These are phyloP conservation scores for Pyrrhoderma lamaoense DNA, from an alignment of 1,284 basidiomycete genomes.

Conservation along the genomic window DNA sequence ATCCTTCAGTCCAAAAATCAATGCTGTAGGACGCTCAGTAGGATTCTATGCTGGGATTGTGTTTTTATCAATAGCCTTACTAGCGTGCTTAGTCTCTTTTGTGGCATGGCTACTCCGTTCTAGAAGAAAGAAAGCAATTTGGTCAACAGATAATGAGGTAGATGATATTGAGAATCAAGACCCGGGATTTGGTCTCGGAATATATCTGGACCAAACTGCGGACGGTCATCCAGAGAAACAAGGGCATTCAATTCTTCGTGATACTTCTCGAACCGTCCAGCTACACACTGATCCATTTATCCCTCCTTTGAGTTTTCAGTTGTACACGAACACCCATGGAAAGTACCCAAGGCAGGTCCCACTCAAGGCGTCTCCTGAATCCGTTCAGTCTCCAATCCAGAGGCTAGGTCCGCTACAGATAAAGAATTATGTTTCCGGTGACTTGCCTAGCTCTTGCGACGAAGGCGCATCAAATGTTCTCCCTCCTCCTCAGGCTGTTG, in stretches of 20 bases:
- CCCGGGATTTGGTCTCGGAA: constrained; percentile 11
- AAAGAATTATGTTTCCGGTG: constrained; percentile 16
- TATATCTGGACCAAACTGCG: constrained; percentile 8
- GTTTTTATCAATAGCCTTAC: constrained; percentile 8
- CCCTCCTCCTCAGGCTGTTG: no score
- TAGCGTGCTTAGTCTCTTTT: constrained; percentile 13
- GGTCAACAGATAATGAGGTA: constrained; percentile 8
- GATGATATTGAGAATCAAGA: constrained; percentile 15
- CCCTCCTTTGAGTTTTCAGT: background rate
- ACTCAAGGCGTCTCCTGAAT: background rate
- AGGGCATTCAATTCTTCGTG: background rate
- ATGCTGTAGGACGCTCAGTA: constrained; percentile 6
- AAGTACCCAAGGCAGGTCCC: background rate
- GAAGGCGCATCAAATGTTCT: background rate
- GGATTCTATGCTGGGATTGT: constrained; percentile 14
- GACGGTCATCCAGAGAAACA: background rate
- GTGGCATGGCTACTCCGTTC: constrained; percentile 14
- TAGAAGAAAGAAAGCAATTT: constrained; percentile 5
- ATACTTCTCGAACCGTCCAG: no score
- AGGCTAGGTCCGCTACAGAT: constrained; percentile 13
- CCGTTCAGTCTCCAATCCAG: background rate
- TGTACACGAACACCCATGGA: background rate
- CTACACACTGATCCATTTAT: background rate
- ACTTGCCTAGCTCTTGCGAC: constrained; percentile 15
- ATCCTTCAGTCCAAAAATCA: background rate